These are phyloP conservation scores for Globisporangium abappressorium DNA, from an alignment of 352 stramenopile species.

Conservation along the genomic window DNA sequence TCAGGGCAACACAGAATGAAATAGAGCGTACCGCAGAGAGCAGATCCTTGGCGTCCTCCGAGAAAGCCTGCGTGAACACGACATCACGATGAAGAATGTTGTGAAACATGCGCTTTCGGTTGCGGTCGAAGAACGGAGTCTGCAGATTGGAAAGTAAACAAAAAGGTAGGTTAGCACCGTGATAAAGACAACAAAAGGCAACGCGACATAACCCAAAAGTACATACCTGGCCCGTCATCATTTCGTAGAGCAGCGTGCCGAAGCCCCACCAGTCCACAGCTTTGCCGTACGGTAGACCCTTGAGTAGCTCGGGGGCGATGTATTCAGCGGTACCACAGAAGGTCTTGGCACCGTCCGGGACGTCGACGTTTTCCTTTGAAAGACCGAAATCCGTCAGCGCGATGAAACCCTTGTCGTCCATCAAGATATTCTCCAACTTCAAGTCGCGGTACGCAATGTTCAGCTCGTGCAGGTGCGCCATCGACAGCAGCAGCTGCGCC, in stretches of 20 bases:
- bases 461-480: slow-evolving; percentile 91
- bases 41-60: slow-evolving; percentile 83
- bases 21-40: slow-evolving; percentile 48
- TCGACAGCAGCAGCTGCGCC: slow-evolving; percentile 88
- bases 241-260: slow-evolving; percentile 93
- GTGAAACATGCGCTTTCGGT: slow-evolving; percentile 94
- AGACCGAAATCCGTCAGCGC: slow-evolving; percentile 92
- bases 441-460: slow-evolving; percentile 94
- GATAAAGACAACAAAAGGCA: neutral
- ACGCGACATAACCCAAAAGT: neutral
- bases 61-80: slow-evolving; percentile 85
- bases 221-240: slow-evolving; percentile 82
- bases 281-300: slow-evolving; percentile 87
- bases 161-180: neutral
- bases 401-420: slow-evolving; percentile 93
- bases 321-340: slow-evolving; percentile 94
- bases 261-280: slow-evolving; percentile 94
- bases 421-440: slow-evolving; percentile 95
- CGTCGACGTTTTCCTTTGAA: slow-evolving; percentile 90
- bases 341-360: slow-evolving; percentile 85
- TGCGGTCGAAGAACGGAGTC: slow-evolving; percentile 95
- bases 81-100: slow-evolving; percentile 90
- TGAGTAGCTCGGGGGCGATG: slow-evolving; percentile 90
- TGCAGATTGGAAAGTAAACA: neutral
- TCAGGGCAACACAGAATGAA: neutral